Evolutionary conservation across 352 stramenopile genomes (phyloP).

Genomic region (Phytophthora multivora): DNA sequence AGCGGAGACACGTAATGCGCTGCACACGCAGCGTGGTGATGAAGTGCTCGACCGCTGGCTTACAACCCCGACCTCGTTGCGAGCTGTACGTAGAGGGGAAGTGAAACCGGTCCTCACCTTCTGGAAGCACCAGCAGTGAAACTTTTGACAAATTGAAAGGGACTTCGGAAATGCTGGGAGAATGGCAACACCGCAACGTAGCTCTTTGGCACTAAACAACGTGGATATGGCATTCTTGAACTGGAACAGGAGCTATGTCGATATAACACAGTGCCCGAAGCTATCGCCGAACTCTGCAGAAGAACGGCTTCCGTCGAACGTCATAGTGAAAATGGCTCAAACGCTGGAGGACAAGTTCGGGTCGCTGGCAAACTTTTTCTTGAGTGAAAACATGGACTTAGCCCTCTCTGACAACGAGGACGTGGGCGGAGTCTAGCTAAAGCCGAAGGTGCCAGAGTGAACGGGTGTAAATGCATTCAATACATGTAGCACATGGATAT

Average conservation of each 20-base stretch:
- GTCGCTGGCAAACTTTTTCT: background rate
- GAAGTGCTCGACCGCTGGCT: background rate
- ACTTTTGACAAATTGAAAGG: slow-evolving; percentile 1
- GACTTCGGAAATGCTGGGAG: slow-evolving; percentile 2
- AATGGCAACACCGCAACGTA: background rate
- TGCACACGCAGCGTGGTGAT: background rate
- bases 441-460: no score
- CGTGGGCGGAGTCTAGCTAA: no score
- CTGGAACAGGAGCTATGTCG: slow-evolving; percentile 6
- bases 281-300: background rate
- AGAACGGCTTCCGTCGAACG: background rate
- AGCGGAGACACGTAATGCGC: no score
- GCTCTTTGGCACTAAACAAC: background rate
- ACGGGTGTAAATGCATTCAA: no score
- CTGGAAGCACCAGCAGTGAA: background rate
- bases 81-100: background rate
- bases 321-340: background rate
- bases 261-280: slow-evolving; percentile 8
- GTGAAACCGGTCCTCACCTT: background rate
- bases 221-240: slow-evolving; percentile 12
- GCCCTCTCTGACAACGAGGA: no score
- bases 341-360: no score
- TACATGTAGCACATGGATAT: no score
- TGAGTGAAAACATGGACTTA: no score
- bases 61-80: background rate